Conservation (phyloP, 2,329 filamentous ascomycete genomes). For the Phialophora verrucosa region DNA sequence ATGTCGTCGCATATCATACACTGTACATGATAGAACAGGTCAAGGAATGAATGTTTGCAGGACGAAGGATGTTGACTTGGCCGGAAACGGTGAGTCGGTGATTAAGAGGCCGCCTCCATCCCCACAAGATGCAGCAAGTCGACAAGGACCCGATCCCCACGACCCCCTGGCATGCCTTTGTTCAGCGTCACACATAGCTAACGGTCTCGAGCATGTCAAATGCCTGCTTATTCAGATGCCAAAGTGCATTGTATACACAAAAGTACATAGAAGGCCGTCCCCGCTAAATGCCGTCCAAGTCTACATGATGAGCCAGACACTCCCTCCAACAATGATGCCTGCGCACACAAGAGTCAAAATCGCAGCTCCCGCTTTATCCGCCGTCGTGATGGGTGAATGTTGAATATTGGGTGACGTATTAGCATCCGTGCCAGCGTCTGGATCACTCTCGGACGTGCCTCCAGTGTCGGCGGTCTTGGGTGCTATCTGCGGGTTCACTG, state of each 20-base stretch:
- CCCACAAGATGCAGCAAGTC: slow-evolving; percentile 7
- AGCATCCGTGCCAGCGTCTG: slow-evolving; percentile 43
- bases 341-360: slow-evolving; percentile 47
- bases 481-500: slow-evolving; percentile 54
- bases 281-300: neutral
- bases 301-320: slow-evolving; percentile 44
- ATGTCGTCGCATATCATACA: slow-evolving; percentile 13
- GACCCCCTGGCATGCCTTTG: neutral
- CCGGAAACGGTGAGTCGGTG: slow-evolving; percentile 22
- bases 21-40: neutral
- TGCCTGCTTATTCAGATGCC: neutral
- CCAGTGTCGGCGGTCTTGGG: slow-evolving; percentile 63
- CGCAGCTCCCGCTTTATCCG: slow-evolving; percentile 48
- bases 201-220: no score
- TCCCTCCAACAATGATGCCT: slow-evolving; percentile 41
- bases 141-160: no score
- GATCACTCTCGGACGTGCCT: slow-evolving; percentile 57
- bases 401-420: slow-evolving; percentile 25
- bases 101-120: slow-evolving; percentile 15
- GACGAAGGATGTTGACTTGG: slow-evolving; percentile 15
- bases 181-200: neutral
- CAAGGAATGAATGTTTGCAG: neutral
- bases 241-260: neutral
- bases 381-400: slow-evolving; percentile 40
- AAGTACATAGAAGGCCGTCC: neutral